Evolutionary conservation across 1,139 yeast species (phyloP), one percentile per base, ranked within the genome.

Genomic region (Candida sojae): DNA sequence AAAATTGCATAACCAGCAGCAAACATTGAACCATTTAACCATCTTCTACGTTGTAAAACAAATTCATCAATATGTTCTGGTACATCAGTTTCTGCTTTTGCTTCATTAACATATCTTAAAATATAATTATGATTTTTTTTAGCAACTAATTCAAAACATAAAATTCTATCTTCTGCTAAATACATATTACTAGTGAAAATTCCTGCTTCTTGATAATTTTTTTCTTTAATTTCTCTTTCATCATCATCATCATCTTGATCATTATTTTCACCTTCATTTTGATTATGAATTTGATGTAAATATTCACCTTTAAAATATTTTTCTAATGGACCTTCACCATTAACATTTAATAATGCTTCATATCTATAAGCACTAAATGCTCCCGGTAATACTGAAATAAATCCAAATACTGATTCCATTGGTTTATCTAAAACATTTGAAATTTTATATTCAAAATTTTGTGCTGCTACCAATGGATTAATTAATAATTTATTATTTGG

Each of bases 321-420:
- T 55, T 85, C 90, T 46, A 88, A 71, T 1, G 96, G 96, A 0
- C 91, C 92, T 46, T 72, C 67, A 1, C 87, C 88, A 50, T 80
- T 75, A 13, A 79, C 80, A 58, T 87, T 86, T 52, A 80, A 78
- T 42, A 88, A 66, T 0, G 95, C 96, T 43, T 74, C 79, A 58
- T 84, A 88, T 51, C 95, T 67, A 64, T 88, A 88, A 0, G 95
- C 96, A n/a, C 90, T 83, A 58, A 88, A 87, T 0, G 96, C 96
- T 53, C 96, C 96, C 0, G 96, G 96, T 48, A 88, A 76, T 53
- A 88, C 96, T 0, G 89, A 76, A 59, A 88, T 87, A 61, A 86
- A 88, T 1, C 96, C 96, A 66, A 87, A 88, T 0, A 83, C 89
- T 31, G 89, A 82, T 63, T 88, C 96, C 78, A 86, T 80, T 0